Percentiles rank a stretch among this genome's conserved stretches.
These are phyloP conservation scores for Ophiocordyceps robertsii DNA, from an alignment of 2,329 filamentous ascomycete species.

Conservation along the genomic window DNA sequence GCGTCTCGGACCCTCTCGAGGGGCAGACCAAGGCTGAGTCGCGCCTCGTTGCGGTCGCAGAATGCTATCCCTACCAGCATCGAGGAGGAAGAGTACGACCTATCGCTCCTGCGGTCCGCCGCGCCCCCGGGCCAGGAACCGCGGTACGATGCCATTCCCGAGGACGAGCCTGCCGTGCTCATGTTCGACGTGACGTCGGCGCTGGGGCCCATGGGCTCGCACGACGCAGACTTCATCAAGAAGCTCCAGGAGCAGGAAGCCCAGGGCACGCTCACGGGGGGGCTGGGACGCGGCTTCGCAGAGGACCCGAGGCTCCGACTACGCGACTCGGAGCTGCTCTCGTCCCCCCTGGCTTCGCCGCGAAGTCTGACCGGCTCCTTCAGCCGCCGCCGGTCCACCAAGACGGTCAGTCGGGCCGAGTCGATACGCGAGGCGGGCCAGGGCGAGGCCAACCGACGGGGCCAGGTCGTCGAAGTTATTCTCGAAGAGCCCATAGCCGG, in stretches of 20 bases:
- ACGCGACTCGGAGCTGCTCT: slow-evolving; percentile 34
- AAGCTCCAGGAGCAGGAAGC: slow-evolving; percentile 38
- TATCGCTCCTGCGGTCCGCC: slow-evolving; percentile 27
- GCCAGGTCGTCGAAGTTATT: slow-evolving; percentile 46
- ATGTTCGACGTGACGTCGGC: slow-evolving; percentile 32
- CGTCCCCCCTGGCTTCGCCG: not conserved
- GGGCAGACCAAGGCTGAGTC: not conserved
- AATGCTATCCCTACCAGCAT: not conserved
- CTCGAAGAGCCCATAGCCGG: slow-evolving; percentile 17
- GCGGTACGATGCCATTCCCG: slow-evolving; percentile 16
- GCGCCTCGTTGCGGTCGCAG: not conserved
- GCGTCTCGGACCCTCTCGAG: not conserved
- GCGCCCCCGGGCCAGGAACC: slow-evolving; percentile 24
- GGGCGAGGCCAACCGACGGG: slow-evolving; percentile 44
- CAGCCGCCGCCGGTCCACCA: slow-evolving; percentile 17
- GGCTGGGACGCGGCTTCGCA: slow-evolving; percentile 39
- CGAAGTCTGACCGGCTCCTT: slow-evolving; percentile 18
- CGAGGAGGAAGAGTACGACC: slow-evolving; percentile 26
- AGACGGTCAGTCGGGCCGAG: slow-evolving; percentile 16
- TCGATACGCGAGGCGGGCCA: slow-evolving; percentile 39
- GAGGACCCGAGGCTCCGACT: slow-evolving; percentile 35
- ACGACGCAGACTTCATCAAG: slow-evolving; percentile 30
- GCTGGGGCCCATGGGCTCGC: slow-evolving; percentile 28
- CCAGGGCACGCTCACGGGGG: slow-evolving; percentile 41
- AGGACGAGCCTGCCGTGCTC: slow-evolving; percentile 16